phyloP scores from a whole-genome alignment of 1,139 yeast species.

The Magnusiomyces ingens region DNA sequence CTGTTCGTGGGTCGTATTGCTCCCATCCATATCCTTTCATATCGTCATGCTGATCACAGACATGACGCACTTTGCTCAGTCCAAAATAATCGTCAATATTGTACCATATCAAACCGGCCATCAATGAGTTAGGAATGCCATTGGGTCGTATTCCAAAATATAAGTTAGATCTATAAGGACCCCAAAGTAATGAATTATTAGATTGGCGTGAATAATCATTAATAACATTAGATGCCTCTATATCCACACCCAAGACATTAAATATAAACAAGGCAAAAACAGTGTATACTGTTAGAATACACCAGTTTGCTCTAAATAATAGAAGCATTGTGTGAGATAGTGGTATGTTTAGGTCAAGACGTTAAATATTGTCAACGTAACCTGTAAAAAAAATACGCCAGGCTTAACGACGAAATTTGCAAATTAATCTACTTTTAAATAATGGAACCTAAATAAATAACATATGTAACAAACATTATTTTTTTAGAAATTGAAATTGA shows the following conservation, averaged over 20 bases:
- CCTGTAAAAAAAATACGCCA: not conserved
- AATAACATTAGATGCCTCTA: constrained; percentile 14
- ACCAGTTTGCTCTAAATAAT: no score
- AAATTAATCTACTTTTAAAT: no score
- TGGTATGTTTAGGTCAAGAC: no score
- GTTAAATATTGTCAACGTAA: no score
- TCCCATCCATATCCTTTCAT: constrained; percentile 81
- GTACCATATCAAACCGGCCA: constrained; percentile 89
- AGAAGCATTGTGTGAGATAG: no score
- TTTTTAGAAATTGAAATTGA: no score
- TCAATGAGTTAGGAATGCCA: constrained; percentile 58
- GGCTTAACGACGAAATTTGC: no score
- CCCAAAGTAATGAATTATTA: constrained; percentile 63
- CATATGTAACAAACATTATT: no score
- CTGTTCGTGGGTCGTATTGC: constrained; percentile 75
- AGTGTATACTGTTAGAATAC: not conserved
- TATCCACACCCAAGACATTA: not conserved
- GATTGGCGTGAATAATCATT: constrained; percentile 31
- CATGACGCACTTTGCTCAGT: constrained; percentile 61
- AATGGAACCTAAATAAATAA: no score
- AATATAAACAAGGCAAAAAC: not conserved
- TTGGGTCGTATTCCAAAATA: constrained; percentile 84
- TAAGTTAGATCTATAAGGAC: constrained; percentile 83
- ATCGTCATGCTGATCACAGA: constrained; percentile 68
- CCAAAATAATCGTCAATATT: constrained; percentile 56